phyloP scores from a whole-genome alignment of 1,284 basidiomycete species.

The Microbotryum lychnidis-dioicae region DNA sequence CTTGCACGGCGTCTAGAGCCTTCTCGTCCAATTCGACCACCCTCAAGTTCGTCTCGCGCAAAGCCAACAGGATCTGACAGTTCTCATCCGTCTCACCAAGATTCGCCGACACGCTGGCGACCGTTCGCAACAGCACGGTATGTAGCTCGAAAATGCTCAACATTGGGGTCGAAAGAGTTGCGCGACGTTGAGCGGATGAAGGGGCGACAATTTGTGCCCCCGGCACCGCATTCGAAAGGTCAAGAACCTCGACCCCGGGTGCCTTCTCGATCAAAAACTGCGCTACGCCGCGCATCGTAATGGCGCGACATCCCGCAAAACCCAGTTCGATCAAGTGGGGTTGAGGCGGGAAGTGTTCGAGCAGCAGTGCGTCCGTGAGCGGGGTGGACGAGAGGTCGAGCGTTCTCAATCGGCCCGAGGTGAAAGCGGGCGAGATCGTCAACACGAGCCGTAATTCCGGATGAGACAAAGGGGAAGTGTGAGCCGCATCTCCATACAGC shows the following conservation, averaged over 20 bases:
- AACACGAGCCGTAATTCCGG: slow-evolving; percentile 65
- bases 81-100: no score
- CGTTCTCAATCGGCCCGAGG: slow-evolving; percentile 65
- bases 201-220: slow-evolving; percentile 36
- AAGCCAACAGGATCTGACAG: slow-evolving; percentile 11
- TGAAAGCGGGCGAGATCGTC: slow-evolving; percentile 69
- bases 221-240: slow-evolving; percentile 64
- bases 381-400: slow-evolving; percentile 82
- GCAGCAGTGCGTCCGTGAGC: slow-evolving; percentile 54
- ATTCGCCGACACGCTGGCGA: slow-evolving; percentile 1
- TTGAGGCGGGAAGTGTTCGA: slow-evolving; percentile 54
- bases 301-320: slow-evolving; percentile 68
- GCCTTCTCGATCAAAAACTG: slow-evolving; percentile 64
- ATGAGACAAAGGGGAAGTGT: slow-evolving; percentile 64
- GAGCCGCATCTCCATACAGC: slow-evolving; percentile 80
- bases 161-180: slow-evolving; percentile 11
- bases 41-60: slow-evolving; percentile 57
- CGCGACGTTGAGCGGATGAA: slow-evolving; percentile 20
- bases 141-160: slow-evolving; percentile 32
- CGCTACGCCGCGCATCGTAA: slow-evolving; percentile 61
- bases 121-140: slow-evolving; percentile 21
- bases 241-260: slow-evolving; percentile 73
- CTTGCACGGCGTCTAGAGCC: slow-evolving; percentile 61
- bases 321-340: slow-evolving; percentile 75
- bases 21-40: slow-evolving; percentile 79